Conservation (phyloP, 257 asterid species). For the Echium plantagineum region DNA sequence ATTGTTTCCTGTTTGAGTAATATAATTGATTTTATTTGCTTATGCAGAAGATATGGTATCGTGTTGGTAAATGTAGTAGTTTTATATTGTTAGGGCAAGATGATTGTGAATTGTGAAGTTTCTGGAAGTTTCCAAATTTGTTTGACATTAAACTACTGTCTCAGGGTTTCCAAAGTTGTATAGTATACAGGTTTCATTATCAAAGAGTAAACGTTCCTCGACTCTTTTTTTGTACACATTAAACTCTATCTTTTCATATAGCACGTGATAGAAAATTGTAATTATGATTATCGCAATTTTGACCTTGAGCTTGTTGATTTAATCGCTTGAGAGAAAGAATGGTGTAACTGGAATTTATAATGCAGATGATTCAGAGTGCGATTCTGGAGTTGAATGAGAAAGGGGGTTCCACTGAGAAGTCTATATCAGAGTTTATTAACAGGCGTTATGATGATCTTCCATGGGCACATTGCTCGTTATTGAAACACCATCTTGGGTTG, state of each 20-base stretch:
- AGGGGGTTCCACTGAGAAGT: constrained; percentile 40
- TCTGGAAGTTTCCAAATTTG: too few relatives aligned
- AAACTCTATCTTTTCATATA: neutral
- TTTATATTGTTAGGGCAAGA: too few relatives aligned
- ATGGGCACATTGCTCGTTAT: constrained; percentile 34
- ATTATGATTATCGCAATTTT: neutral
- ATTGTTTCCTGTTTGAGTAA: too few relatives aligned
- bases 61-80: too few relatives aligned
- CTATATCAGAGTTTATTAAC: constrained; percentile 35
- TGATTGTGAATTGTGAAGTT: too few relatives aligned
- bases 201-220: too few relatives aligned
- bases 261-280: neutral
- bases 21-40: too few relatives aligned
- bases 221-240: neutral
- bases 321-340: neutral
- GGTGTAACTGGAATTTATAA: neutral
- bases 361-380: constrained; percentile 53
- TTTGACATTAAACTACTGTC: too few relatives aligned
- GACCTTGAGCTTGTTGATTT: neutral
- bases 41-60: too few relatives aligned
- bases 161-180: too few relatives aligned
- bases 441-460: constrained; percentile 36
- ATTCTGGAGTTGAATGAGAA: constrained; percentile 35
- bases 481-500: constrained; percentile 36
- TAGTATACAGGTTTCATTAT: too few relatives aligned